Percentiles rank a stretch among this genome's conserved stretches.
phyloP scores from a whole-genome alignment of 768 basidiomycete species.

The Tephrocybe sp. region DNA sequence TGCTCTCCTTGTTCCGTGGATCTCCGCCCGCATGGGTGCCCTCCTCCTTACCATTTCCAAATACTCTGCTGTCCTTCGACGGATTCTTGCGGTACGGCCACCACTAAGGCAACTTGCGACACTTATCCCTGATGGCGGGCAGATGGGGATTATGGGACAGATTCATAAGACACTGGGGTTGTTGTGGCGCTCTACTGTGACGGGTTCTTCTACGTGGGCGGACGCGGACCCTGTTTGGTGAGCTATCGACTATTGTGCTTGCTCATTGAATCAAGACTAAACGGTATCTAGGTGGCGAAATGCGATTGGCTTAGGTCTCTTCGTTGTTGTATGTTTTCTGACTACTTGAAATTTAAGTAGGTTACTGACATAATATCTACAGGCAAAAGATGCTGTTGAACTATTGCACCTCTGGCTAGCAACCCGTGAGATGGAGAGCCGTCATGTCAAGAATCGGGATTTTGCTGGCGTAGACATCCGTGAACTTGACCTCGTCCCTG shows the following conservation, averaged over 20 bases:
- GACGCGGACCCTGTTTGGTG: conserved; percentile 77
- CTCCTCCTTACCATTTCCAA: conserved; percentile 56
- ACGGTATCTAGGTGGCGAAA: conserved; percentile 58
- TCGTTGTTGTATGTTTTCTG: conserved; percentile 53
- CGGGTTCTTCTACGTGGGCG: conserved; percentile 61
- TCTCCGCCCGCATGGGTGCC: conserved; percentile 65
- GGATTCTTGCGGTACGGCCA: conserved; percentile 36
- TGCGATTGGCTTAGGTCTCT: conserved; percentile 64
- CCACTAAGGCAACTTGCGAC: conserved; percentile 19
- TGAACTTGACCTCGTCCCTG: conserved; percentile 63
- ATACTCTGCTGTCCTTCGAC: conserved; percentile 38
- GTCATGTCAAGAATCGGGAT: conserved; percentile 66
- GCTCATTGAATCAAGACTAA: neutral
- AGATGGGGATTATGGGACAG: conserved; percentile 21
- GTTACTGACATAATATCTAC: neutral
- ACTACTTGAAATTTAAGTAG: neutral
- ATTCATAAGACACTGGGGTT: conserved; percentile 30
- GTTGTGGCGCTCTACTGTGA: conserved; percentile 48
- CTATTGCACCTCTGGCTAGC: conserved; percentile 69
- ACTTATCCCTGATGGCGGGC: conserved; percentile 11
- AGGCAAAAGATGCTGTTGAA: conserved; percentile 71
- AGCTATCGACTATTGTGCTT: conserved; percentile 15
- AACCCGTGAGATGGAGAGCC: conserved; percentile 69
- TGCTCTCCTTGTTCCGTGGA: conserved; percentile 65
- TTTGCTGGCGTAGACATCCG: conserved; percentile 72